Conservation (phyloP, 1,139 yeast genomes). For the Casaregolazyma suthepensis region DNA sequence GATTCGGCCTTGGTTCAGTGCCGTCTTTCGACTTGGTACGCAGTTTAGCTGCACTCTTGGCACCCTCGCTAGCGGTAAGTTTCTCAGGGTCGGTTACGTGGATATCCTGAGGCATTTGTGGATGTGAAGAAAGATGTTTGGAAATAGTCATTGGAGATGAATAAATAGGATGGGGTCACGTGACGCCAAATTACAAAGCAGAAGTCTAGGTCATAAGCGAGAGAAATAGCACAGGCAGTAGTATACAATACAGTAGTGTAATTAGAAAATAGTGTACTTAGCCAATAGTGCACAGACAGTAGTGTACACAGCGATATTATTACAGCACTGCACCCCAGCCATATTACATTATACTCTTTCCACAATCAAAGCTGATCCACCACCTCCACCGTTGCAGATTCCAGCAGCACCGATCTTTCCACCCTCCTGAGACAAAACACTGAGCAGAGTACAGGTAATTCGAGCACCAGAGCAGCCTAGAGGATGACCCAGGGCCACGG, state of each 20-base stretch:
- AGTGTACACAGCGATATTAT: background rate
- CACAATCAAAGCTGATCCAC: conserved; percentile 81
- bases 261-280: too few relatives aligned
- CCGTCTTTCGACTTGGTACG: conserved; percentile 31
- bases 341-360: conserved; percentile 35
- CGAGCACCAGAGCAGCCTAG: conserved; percentile 98
- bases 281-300: too few relatives aligned
- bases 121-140: background rate
- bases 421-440: conserved; percentile 60
- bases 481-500: conserved; percentile 96
- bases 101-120: conserved; percentile 12
- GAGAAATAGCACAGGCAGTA: too few relatives aligned
- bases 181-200: background rate
- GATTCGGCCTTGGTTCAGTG: conserved; percentile 10
- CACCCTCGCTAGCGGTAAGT: conserved; percentile 33
- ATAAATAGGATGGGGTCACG: background rate
- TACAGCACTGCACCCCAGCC: too few relatives aligned
- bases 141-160: background rate
- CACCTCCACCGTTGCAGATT: conserved; percentile 99
- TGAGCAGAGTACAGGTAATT: conserved; percentile 74
- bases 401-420: conserved; percentile 94
- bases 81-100: conserved; percentile 32
- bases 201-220: too few relatives aligned
- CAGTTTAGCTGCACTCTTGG: conserved; percentile 35
- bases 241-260: too few relatives aligned